Conservation (phyloP, 2,329 filamentous ascomycete genomes). For the Chaetomiaceae sp. region DNA sequence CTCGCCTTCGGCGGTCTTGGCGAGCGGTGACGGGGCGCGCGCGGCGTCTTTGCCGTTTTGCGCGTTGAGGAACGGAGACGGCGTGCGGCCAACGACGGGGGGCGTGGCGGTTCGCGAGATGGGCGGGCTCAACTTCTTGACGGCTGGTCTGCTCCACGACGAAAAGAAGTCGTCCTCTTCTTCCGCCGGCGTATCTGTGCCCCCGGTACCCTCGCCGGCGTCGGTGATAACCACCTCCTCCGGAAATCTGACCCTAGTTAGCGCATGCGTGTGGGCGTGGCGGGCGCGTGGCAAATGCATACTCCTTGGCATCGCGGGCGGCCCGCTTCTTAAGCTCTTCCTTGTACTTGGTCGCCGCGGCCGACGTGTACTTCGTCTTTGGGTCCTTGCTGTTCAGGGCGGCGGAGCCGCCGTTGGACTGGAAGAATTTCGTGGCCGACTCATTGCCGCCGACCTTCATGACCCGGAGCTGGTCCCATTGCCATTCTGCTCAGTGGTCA, state of each 20-base stretch:
- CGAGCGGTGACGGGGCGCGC: slow-evolving; percentile 79
- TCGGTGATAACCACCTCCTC: slow-evolving; percentile 82
- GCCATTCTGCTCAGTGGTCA: slow-evolving; percentile 62
- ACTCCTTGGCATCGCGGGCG: slow-evolving; percentile 78
- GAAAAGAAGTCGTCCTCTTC: slow-evolving; percentile 97
- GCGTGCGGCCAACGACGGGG: slow-evolving; percentile 69
- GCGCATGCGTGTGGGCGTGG: not conserved
- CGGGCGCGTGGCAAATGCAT: slow-evolving; percentile 30
- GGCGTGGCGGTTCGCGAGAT: slow-evolving; percentile 85
- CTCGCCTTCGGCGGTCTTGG: slow-evolving; percentile 52
- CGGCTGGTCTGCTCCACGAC: slow-evolving; percentile 95
- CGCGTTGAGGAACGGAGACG: slow-evolving; percentile 84
- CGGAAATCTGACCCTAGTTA: slow-evolving; percentile 57
- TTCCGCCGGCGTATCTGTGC: slow-evolving; percentile 68
- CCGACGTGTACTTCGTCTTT: slow-evolving; percentile 89
- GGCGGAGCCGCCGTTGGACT: slow-evolving; percentile 88
- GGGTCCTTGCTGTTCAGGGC: slow-evolving; percentile 93
- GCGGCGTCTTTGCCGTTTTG: slow-evolving; percentile 63
- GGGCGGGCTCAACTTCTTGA: slow-evolving; percentile 93
- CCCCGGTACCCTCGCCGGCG: slow-evolving; percentile 55
- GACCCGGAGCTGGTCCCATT: slow-evolving; percentile 94
- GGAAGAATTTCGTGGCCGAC: slow-evolving; percentile 96
- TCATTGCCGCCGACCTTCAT: slow-evolving; percentile 99
- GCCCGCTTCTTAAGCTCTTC: slow-evolving; percentile 87
- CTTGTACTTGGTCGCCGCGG: slow-evolving; percentile 94